Evolutionary conservation across 2,329 filamentous ascomycete species (phyloP).

Genomic region (Colletotrichum camelliae): DNA sequence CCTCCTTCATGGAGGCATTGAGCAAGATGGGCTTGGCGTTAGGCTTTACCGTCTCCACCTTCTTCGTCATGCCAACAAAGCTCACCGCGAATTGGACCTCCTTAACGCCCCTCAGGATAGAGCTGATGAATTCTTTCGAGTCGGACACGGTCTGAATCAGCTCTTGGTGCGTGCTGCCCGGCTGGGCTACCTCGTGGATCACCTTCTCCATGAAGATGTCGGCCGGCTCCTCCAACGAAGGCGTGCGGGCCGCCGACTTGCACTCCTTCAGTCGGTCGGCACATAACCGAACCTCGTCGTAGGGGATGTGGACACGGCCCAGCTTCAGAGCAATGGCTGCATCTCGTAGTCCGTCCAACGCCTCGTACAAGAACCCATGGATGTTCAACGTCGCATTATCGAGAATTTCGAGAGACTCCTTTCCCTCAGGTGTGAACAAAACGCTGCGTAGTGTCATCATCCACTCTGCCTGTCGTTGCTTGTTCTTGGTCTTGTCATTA

Average conservation of each 20-base stretch:
- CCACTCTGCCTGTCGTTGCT: slow-evolving; percentile 86
- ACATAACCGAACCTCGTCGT: slow-evolving; percentile 80
- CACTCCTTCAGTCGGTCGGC: slow-evolving; percentile 59
- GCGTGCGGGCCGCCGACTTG: slow-evolving; percentile 32
- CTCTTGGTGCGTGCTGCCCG: slow-evolving; percentile 69
- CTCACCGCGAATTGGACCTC: slow-evolving; percentile 96
- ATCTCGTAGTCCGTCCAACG: slow-evolving; percentile 86
- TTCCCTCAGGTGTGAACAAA: slow-evolving; percentile 84
- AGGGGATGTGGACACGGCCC: slow-evolving; percentile 87
- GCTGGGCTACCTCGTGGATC: slow-evolving; percentile 74
- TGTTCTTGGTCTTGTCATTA: slow-evolving; percentile 58
- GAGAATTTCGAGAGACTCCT: slow-evolving; percentile 84
- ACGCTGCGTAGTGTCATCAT: slow-evolving; percentile 85
- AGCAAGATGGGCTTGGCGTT: slow-evolving; percentile 76
- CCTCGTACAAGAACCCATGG: slow-evolving; percentile 87
- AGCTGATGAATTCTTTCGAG: slow-evolving; percentile 90
- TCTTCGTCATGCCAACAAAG: slow-evolving; percentile 86
- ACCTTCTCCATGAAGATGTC: slow-evolving; percentile 74
- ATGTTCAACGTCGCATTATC: slow-evolving; percentile 90
- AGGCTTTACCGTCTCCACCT: slow-evolving; percentile 71
- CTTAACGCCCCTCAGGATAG: slow-evolving; percentile 89
- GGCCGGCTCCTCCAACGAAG: slow-evolving; percentile 46
- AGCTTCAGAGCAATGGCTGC: slow-evolving; percentile 90
- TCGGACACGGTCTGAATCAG: slow-evolving; percentile 87
- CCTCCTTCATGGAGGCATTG: slow-evolving; percentile 93